phyloP scores from a whole-genome alignment of 1,284 basidiomycete genomes.

The Cystobasidiaceae sp. region DNA sequence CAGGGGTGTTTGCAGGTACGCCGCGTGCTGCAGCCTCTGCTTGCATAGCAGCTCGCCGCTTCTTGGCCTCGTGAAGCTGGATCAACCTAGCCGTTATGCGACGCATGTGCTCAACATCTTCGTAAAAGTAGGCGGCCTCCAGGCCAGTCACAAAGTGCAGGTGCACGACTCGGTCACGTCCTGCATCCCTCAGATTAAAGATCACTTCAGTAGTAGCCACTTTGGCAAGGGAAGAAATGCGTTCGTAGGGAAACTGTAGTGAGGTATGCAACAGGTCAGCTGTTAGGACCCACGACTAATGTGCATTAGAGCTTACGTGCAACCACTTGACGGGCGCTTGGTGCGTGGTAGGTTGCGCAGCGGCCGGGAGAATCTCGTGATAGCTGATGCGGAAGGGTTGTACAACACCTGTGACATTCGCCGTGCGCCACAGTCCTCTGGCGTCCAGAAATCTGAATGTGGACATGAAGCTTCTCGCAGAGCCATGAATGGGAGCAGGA shows the following conservation, averaged over 20 bases:
- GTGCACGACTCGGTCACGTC: neutral
- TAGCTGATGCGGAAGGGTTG: conserved; percentile 16
- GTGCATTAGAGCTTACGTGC: neutral
- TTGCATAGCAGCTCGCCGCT: neutral
- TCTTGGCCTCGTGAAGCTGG: neutral
- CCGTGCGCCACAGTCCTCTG: neutral
- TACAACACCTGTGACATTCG: neutral
- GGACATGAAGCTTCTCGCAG: conserved; percentile 1
- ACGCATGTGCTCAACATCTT: neutral
- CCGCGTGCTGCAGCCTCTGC: neutral
- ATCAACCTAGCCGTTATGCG: neutral
- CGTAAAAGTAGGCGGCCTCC: neutral
- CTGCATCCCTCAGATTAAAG: neutral
- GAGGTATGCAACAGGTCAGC: neutral
- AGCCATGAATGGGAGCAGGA: conserved; percentile 18
- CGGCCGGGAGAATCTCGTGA: neutral
- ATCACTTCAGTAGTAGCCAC: neutral
- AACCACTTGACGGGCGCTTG: conserved; percentile 7
- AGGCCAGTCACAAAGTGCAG: neutral
- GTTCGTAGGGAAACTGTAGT: neutral
- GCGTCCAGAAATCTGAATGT: conserved; percentile 10
- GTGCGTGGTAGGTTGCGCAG: neutral
- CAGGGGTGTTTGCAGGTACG: neutral
- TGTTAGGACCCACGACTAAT: neutral
- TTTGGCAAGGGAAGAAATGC: neutral